Base-by-base conservation (phyloP, 139 green algal genomes). In the Haematococcus lacustris region DNA sequence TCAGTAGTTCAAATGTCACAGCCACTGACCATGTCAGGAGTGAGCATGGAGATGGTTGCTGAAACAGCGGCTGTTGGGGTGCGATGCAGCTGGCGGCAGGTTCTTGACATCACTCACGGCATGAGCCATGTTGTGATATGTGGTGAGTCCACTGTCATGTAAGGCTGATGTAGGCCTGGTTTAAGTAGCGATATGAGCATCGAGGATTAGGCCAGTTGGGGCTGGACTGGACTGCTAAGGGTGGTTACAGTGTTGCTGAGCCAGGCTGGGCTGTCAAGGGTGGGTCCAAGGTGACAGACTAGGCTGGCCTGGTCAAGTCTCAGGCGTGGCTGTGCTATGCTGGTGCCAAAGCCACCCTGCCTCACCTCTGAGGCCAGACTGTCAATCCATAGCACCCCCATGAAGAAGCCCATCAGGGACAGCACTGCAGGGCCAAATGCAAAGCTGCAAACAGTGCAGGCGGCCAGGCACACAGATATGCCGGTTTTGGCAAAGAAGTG, bases 381-480 rank as follows among this genome's bases (percentile, higher is more conserved):
- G 62, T 85, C 75, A 53, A 97, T 94, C 92, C 92, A 97, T 51
- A 92, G 76, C 25, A 91, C 88, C 0, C 91, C 91, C 70, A 94
- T 81, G 37, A 82, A 79, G 71, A 96, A 93, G 1, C 88, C 88
- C 0, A 81, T 74, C 26, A 88, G 53, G 1, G 83, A 86, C 43
- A 92, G 78, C 6, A 85, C 13, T 23, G 83, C 86, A 0, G 88
- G 79, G 23, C 85, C 87, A 66, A 87, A 82, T 21, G 80, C 74
- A 23, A 79, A 80, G 32, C 71, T 51, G 61, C 62, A 51, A 38
- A 72, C 35, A 67, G 68, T 70, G 32, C 35, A 70, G 7, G 35
- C 21, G 64, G 41, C 13, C 64, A 40, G 26, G 28, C 57, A 30
- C 57, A 30, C 57, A 65, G 17, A 65, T 34, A 21, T 35, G 59